These are phyloP conservation scores for Suillus fuscotomentosus DNA, from an alignment of 768 basidiomycete genomes.

Conservation along the genomic window DNA sequence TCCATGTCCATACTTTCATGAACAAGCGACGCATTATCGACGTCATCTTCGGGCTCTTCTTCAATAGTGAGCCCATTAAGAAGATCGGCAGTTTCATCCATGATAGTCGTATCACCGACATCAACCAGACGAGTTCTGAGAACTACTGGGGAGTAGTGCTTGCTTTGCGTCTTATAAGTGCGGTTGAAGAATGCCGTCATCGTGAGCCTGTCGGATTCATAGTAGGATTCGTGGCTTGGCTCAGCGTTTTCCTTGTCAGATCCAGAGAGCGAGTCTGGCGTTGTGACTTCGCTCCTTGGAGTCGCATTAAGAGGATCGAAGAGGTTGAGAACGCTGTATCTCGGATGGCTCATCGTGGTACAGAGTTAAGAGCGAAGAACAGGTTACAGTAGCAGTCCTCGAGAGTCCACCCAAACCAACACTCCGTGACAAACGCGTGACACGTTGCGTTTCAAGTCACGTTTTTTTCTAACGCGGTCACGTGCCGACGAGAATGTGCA, in stretches of 20 bases:
- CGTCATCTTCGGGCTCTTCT: constrained; percentile 2
- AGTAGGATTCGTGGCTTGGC: constrained; percentile 4
- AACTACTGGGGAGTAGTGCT: constrained; percentile 15
- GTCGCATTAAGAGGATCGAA: constrained; percentile 31
- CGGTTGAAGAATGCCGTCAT: constrained; percentile 34
- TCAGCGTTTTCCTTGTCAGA: constrained; percentile 19
- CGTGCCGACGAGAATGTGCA: not conserved
- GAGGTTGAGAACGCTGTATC: constrained; percentile 30
- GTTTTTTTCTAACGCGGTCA: not conserved
- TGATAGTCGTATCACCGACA: constrained; percentile 20
- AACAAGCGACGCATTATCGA: not conserved
- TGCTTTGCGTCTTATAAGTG: constrained; percentile 16
- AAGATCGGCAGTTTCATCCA: constrained; percentile 13
- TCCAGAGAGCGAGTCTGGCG: constrained; percentile 22
- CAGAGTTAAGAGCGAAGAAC: not conserved
- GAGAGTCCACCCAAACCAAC: not conserved
- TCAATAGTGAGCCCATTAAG: constrained; percentile 10
- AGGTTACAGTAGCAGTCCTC: not conserved
- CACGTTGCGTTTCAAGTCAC: not conserved
- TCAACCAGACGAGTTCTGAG: constrained; percentile 30
- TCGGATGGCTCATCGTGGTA: constrained; percentile 17
- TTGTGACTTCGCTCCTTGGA: constrained; percentile 24
- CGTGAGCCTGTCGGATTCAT: constrained; percentile 33
- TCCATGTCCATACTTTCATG: constrained; percentile 5
- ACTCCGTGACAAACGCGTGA: not conserved